phyloP scores from a whole-genome alignment of 1,284 basidiomycete species.

The Pascua sp. region DNA sequence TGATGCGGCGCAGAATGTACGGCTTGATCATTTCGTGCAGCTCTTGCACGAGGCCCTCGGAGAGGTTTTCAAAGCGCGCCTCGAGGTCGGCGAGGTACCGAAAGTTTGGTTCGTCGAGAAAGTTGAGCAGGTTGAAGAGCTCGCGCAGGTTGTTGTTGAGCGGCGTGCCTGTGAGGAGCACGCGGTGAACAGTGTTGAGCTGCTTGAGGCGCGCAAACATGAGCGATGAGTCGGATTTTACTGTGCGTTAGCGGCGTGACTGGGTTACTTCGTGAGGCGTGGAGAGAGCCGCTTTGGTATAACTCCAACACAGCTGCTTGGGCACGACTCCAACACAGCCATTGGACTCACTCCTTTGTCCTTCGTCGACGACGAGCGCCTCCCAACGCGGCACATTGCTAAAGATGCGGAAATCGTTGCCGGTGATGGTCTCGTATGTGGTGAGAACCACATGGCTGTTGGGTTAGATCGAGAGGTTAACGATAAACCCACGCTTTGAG shows the following conservation, averaged over 20 bases:
- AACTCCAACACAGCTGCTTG: no score
- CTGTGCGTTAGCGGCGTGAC: slow-evolving; percentile 49
- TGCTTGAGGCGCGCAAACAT: slow-evolving; percentile 80
- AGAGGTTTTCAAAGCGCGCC: slow-evolving; percentile 65
- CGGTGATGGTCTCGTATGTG: slow-evolving; percentile 77
- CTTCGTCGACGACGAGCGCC: slow-evolving; percentile 85
- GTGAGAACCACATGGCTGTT: slow-evolving; percentile 77
- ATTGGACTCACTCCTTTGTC: no score
- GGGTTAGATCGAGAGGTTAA: not conserved
- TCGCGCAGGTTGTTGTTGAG: slow-evolving; percentile 96
- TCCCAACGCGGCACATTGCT: slow-evolving; percentile 84
- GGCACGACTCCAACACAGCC: no score
- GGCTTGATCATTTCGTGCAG: slow-evolving; percentile 74
- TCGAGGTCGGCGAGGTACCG: slow-evolving; percentile 61
- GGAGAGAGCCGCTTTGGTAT: no score
- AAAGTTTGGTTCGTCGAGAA: slow-evolving; percentile 71
- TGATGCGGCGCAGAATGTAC: slow-evolving; percentile 88
- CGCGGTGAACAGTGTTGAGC: slow-evolving; percentile 71
- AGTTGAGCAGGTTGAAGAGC: slow-evolving; percentile 91
- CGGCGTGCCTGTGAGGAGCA: slow-evolving; percentile 94
- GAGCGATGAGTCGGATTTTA: slow-evolving; percentile 70
- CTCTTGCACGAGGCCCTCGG: slow-evolving; percentile 70
- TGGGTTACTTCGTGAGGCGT: no score
- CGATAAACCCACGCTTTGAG: slow-evolving; percentile 45
- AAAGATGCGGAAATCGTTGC: slow-evolving; percentile 73